A percentile compares a stretch with the other conserved stretches of the same genome.
Evolutionary conservation across 805 yeast genomes (phyloP).

Genomic region (Ogataea ramenticola): DNA sequence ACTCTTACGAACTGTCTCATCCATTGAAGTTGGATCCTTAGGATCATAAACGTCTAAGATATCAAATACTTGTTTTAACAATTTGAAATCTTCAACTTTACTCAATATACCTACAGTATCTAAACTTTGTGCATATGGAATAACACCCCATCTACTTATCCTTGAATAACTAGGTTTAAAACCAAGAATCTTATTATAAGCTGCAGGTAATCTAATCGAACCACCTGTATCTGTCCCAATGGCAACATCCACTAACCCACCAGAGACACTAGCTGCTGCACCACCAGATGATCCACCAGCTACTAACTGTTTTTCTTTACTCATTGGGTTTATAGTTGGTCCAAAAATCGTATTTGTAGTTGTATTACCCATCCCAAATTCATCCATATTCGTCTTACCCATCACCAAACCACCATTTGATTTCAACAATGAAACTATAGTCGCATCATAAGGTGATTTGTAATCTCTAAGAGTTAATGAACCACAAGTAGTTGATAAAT

Average conservation of each 20-base stretch:
- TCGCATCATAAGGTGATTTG: conserved; percentile 74
- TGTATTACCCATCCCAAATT: conserved; percentile 94
- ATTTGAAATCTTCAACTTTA: conserved; percentile 29
- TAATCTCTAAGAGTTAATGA: conserved; percentile 57
- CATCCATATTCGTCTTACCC: conserved; percentile 92
- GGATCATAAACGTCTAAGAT: conserved; percentile 55
- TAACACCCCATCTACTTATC: conserved; percentile 84
- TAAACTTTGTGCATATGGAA: conserved; percentile 87
- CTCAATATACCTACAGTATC: conserved; percentile 90
- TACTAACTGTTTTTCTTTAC: conserved; percentile 27
- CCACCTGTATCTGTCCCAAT: conserved; percentile 98
- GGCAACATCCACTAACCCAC: conserved; percentile 61
- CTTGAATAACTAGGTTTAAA: conserved; percentile 94
- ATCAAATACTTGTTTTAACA: conserved; percentile 41
- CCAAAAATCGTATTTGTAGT: conserved; percentile 52
- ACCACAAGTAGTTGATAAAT: conserved; percentile 70
- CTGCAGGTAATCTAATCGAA: conserved; percentile 86
- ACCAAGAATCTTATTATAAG: conserved; percentile 77
- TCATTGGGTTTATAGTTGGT: conserved; percentile 46
- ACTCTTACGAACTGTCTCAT: conserved; percentile 25
- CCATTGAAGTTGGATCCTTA: conserved; percentile 73
- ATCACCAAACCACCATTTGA: conserved; percentile 43
- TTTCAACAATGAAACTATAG: conserved; percentile 52
- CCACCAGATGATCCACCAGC: conserved; percentile 98
- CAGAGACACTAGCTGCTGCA: conserved; percentile 85